Percentiles rank a stretch among this genome's conserved stretches.
These are phyloP conservation scores for Monascus purpureus DNA, from an alignment of 495 filamentous ascomycete species.

Conservation along the genomic window DNA sequence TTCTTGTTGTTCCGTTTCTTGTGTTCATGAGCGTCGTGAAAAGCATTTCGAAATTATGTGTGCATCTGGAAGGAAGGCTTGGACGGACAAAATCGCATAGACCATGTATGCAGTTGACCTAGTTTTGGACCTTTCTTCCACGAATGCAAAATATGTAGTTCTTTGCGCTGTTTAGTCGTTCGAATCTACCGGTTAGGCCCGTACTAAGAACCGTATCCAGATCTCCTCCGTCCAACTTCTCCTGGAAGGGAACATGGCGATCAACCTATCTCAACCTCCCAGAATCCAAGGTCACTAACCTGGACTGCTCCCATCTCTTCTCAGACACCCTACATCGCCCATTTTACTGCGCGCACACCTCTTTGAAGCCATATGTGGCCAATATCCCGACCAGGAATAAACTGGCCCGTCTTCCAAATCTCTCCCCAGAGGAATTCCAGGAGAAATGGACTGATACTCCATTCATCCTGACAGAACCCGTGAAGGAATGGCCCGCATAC, in stretches of 20 bases:
- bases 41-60: no score
- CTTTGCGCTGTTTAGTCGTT: background rate
- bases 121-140: no score
- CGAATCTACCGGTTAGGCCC: no score
- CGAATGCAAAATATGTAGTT: no score
- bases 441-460: constrained; percentile 63
- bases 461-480: constrained; percentile 78
- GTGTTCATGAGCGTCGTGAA: no score
- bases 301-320: constrained; percentile 62
- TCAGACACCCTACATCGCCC: constrained; percentile 86
- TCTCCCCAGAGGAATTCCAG: constrained; percentile 62
- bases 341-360: constrained; percentile 73
- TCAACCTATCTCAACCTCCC: constrained; percentile 60
- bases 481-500: constrained; percentile 72
- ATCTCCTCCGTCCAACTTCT: constrained; percentile 32
- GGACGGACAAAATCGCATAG: no score
- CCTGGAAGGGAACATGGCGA: constrained; percentile 81
- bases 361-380: constrained; percentile 46
- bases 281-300: constrained; percentile 33
- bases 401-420: constrained; percentile 53
- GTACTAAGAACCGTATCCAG: constrained; percentile 10
- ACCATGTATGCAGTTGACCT: no score
- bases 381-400: constrained; percentile 61
- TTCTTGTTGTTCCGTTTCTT: background rate
- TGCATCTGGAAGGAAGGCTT: no score